These are phyloP conservation scores for Xylariales sp. DNA, from an alignment of 2,329 filamentous ascomycete genomes.

Conservation along the genomic window DNA sequence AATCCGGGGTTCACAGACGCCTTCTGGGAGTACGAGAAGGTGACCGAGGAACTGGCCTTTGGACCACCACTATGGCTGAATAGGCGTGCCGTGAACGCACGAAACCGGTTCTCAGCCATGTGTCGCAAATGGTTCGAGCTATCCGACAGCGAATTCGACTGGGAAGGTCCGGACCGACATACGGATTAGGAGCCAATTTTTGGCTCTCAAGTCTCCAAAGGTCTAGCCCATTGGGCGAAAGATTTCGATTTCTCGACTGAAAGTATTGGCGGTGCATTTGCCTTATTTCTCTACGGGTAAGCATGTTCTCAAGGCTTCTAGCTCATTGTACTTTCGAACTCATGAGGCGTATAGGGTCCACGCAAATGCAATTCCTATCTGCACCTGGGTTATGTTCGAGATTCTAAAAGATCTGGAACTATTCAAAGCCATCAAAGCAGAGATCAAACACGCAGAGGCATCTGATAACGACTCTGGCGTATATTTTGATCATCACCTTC, in stretches of 20 bases:
- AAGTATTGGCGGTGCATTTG: not conserved
- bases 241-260: not conserved
- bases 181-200: not conserved
- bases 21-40: conserved; percentile 4
- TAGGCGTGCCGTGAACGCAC: not conserved
- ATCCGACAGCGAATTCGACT: not conserved
- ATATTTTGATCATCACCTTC: not conserved
- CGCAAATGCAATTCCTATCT: conserved; percentile 5
- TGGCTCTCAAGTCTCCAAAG: not conserved
- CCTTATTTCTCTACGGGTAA: not conserved
- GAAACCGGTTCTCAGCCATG: not conserved
- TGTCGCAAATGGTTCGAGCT: conserved; percentile 13
- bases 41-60: not conserved
- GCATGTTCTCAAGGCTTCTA: not conserved
- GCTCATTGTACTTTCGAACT: no score
- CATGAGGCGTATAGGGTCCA: not conserved
- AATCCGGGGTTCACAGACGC: conserved; percentile 1
- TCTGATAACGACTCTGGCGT: not conserved
- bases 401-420: not conserved
- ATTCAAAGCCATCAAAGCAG: not conserved
- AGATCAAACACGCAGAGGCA: not conserved
- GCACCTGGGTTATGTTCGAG: conserved; percentile 6
- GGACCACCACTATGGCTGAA: not conserved
- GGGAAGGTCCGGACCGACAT: not conserved
- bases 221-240: not conserved